These are phyloP conservation scores for Malassezia furfur DNA, from an alignment of 1,284 basidiomycete genomes.

Conservation along the genomic window DNA sequence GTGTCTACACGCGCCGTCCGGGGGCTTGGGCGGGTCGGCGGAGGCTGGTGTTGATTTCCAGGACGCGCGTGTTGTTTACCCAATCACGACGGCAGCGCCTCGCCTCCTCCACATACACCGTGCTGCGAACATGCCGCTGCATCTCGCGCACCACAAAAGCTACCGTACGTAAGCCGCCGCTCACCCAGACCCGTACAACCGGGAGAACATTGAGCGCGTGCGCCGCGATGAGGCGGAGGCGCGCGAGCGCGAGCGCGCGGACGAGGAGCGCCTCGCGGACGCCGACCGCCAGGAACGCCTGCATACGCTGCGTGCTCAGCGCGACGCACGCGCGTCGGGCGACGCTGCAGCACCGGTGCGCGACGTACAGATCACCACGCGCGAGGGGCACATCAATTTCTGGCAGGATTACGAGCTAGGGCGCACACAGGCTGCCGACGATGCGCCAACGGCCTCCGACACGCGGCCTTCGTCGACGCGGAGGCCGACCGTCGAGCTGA, in stretches of 20 bases:
- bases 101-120: background rate
- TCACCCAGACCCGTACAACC: conserved; percentile 57
- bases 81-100: conserved; percentile 8
- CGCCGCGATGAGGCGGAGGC: conserved; percentile 61
- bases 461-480: background rate
- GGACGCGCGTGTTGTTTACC: background rate
- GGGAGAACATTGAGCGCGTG: conserved; percentile 72
- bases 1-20: background rate
- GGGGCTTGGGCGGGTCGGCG: no score
- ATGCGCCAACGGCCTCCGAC: background rate
- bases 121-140: conserved; percentile 24
- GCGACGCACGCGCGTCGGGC: background rate
- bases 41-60: conserved; percentile 4
- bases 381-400: conserved; percentile 25
- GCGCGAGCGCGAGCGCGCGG: conserved; percentile 57
- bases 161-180: conserved; percentile 53
- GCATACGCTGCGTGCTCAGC: conserved; percentile 3
- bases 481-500: conserved; percentile 20
- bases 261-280: conserved; percentile 58
- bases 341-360: background rate
- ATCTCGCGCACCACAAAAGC: conserved; percentile 66
- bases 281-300: conserved; percentile 6
- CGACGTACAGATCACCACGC: background rate
- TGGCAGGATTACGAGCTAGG: conserved; percentile 41
- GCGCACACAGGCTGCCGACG: background rate